These are phyloP conservation scores for Elsinoe batatas DNA, from an alignment of 2,329 filamentous ascomycete genomes.

Conservation along the genomic window DNA sequence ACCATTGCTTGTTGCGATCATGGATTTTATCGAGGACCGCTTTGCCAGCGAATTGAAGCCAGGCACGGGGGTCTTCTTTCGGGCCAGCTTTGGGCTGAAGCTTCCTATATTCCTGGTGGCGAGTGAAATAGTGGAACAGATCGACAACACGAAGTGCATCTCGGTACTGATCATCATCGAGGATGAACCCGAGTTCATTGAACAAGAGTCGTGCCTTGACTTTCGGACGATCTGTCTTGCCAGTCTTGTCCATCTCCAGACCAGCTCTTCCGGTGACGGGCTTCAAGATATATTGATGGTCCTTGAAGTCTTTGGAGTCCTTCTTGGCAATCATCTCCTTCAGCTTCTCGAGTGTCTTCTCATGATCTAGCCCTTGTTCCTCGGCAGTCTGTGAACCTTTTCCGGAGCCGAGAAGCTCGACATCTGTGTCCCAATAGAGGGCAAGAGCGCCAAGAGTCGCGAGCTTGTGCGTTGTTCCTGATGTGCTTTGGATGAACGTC, in stretches of 20 bases:
- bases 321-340: conserved; percentile 68
- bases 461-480: conserved; percentile 79
- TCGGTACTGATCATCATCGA: conserved; percentile 95
- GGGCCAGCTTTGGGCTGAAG: conserved; percentile 75
- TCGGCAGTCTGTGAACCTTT: conserved; percentile 56
- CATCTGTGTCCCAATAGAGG: conserved; percentile 97
- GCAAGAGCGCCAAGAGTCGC: conserved; percentile 82
- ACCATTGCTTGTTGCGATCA: conserved; percentile 84
- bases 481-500: conserved; percentile 85
- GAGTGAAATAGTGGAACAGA: conserved; percentile 94
- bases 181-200: conserved; percentile 93
- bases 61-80: conserved; percentile 84
- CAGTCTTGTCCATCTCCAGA: conserved; percentile 89
- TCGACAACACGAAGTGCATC: conserved; percentile 98
- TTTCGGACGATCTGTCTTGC: conserved; percentile 66
- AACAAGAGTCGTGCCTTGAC: conserved; percentile 88
- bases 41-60: conserved; percentile 83
- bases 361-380: conserved; percentile 56
- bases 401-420: conserved; percentile 70
- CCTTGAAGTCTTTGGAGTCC: conserved; percentile 45
- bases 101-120: conserved; percentile 94
- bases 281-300: conserved; percentile 89
- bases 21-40: conserved; percentile 90
- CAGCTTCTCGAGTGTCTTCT: conserved; percentile 68
- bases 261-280: conserved; percentile 93